Evolutionary conservation across 1,139 yeast genomes (phyloP), one percentile per base, ranked within the genome.

Genomic region (Candida tropicalis): DNA sequence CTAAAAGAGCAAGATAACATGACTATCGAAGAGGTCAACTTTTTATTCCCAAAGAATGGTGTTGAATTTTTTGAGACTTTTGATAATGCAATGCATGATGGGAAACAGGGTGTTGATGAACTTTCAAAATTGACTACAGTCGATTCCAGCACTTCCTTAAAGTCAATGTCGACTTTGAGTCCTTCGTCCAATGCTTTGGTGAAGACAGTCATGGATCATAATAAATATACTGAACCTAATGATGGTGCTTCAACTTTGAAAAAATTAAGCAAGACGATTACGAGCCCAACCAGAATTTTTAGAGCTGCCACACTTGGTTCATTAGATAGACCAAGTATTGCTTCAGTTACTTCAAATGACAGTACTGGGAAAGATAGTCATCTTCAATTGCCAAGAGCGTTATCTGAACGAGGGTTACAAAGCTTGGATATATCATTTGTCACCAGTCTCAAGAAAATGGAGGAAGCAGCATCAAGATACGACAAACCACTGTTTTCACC

Each of bases 11-110:
- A 42, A 10, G 41, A 38, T n/a, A 31, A 32, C 16, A 13, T 29
- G 5, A 84, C 83, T 0, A 55, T 80, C 39, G 91, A 87, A 54
- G 87, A 83, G 41, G 79, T 84, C 50, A 80, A 78, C 46, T 77
- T 90, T 52, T 77, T 87, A 53, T 85, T 88, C 53, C 84, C 88
- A 56, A 67, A 54, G 15, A 57, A 55, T 18, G 70, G 71, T 2
- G 52, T 57, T 3, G 58, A 55, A 4, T 66, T 70, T 42, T 56
- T 58, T 36, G 53, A 59, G 2, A 44, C 50, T 0, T 55, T 70
- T 38, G 55, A 53, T 11, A 52, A 55, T 15, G 52, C 66, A 9
- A 44, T 64, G 6, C 44, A 54, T 9, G 57, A 57, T 9, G 46
- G 50, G 16, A 43, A 32, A 31, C 17, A 32, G 1, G 20, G 20